A percentile compares a stretch with the other conserved stretches of the same genome.
Conservation (phyloP, 1,284 basidiomycete species). For the Cronartium quercuum region DNA sequence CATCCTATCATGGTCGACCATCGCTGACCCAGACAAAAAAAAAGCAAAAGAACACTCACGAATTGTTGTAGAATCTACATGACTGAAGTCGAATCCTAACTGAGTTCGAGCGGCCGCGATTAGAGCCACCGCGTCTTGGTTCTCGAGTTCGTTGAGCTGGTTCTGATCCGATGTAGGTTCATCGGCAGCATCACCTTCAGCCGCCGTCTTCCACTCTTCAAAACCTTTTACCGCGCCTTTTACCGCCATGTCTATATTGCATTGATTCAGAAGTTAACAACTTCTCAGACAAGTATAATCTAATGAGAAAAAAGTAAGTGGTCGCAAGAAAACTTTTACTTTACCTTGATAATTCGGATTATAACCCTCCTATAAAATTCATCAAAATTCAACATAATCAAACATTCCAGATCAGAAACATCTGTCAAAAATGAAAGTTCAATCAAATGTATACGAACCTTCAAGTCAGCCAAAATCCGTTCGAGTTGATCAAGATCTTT, state of each 20-base stretch:
- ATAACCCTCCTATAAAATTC: slow-evolving; percentile 57
- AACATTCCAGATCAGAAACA: too few relatives aligned
- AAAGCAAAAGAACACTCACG: slow-evolving; percentile 34
- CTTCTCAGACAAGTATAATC: too few relatives aligned
- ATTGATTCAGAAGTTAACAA: background rate
- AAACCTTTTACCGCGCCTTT: slow-evolving; percentile 91
- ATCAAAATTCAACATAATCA: background rate
- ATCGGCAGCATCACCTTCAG: slow-evolving; percentile 18
- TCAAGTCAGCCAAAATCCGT: slow-evolving; percentile 74
- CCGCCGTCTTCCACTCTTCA: slow-evolving; percentile 59
- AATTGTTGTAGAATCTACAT: slow-evolving; percentile 12
- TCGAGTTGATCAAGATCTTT: slow-evolving; percentile 70
- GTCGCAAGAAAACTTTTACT: background rate
- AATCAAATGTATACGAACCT: slow-evolving; percentile 51
- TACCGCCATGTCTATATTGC: slow-evolving; percentile 79
- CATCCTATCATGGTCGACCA: slow-evolving; percentile 22
- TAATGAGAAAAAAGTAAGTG: too few relatives aligned
- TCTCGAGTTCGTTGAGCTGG: slow-evolving; percentile 9
- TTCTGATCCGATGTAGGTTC: background rate
- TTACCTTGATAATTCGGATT: slow-evolving; percentile 85
- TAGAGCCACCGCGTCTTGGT: slow-evolving; percentile 25
- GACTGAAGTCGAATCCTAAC: background rate
- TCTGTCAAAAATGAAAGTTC: background rate
- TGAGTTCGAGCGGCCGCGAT: slow-evolving; percentile 7
- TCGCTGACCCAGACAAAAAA: background rate